Evolutionary conservation across 2,329 filamentous ascomycete species (phyloP).

Genomic region (Sclerotinia sclerotiorum): DNA sequence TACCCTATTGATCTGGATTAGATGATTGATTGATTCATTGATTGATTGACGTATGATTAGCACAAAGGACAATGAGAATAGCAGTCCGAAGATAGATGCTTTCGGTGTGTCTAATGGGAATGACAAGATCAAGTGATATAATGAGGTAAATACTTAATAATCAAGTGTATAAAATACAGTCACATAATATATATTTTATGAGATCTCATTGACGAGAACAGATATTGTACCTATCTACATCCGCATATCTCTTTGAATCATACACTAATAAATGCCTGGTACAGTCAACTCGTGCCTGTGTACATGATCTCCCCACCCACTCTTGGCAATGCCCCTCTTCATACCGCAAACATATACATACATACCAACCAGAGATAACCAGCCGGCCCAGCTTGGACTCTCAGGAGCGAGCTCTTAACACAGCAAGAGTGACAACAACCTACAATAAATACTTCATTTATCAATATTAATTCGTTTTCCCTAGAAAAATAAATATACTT

Average conservation of each 20-base stretch:
- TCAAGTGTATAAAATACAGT: not conserved
- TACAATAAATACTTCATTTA: slow-evolving; percentile 18
- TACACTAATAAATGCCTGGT: not conserved
- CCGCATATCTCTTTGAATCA: slow-evolving; percentile 1
- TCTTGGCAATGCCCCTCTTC: slow-evolving; percentile 20
- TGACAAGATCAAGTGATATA: not conserved
- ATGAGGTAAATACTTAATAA: not conserved
- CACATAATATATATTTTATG: too few relatives aligned
- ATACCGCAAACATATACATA: slow-evolving; percentile 18
- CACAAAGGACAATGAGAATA: not conserved
- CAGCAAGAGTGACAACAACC: slow-evolving; percentile 19
- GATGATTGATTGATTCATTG: too few relatives aligned
- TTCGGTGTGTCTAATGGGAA: not conserved
- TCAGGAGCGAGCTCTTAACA: slow-evolving; percentile 21
- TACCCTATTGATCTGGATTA: not conserved
- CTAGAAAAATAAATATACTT: not conserved
- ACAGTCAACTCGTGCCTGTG: slow-evolving; percentile 1
- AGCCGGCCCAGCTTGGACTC: slow-evolving; percentile 14
- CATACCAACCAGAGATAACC: slow-evolving; percentile 10
- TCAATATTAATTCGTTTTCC: not conserved
- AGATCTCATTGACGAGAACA: not conserved
- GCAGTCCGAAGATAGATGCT: not conserved
- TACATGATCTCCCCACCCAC: slow-evolving; percentile 17
- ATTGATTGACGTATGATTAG: not conserved
- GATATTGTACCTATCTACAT: not conserved